Percentiles rank a stretch among this genome's conserved stretches.
These are phyloP conservation scores for Umbilicus rupestris DNA, from an alignment of 164 flowering plant species.

Conservation along the genomic window DNA sequence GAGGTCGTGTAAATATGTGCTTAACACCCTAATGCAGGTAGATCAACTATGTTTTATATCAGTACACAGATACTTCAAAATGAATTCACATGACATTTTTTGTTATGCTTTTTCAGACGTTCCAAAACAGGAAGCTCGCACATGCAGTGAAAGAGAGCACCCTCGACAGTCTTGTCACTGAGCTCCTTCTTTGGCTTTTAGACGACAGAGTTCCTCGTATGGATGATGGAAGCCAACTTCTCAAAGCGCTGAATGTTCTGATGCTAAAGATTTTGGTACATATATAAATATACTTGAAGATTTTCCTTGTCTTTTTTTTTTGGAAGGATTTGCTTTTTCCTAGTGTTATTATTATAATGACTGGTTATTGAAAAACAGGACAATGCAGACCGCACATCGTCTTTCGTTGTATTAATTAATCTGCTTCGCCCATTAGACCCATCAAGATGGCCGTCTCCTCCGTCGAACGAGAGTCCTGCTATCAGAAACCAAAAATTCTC, in stretches of 20 bases:
- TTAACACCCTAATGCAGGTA: conserved; percentile 98
- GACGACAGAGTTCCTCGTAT: conserved; percentile 94
- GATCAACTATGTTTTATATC: neutral
- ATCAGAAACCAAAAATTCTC: conserved; percentile 87
- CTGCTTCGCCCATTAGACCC: conserved; percentile 88
- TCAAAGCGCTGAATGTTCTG: conserved; percentile 92
- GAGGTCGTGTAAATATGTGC: conserved; percentile 95
- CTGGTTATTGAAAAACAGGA: conserved; percentile 48
- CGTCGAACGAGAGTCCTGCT: conserved; percentile 51
- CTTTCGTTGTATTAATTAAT: conserved; percentile 88
- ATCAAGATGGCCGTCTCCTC: conserved; percentile 87
- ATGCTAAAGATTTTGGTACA: conserved; percentile 95
- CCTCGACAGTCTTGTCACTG: conserved; percentile 80
- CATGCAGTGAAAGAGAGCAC: conserved; percentile 91
- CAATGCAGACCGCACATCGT: conserved; percentile 93
- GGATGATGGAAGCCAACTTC: conserved; percentile 98
- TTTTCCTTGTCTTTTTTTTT: neutral
- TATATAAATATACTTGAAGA: neutral
- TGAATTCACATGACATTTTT: neutral
- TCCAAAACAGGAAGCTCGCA: conserved; percentile 84
- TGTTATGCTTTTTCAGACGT: conserved; percentile 52
- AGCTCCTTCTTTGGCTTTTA: conserved; percentile 94
- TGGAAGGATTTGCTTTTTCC: too few species aligned
- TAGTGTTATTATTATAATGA: conserved; percentile 8
- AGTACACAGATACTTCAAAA: neutral